phyloP scores from a whole-genome alignment of 140 eudicot species.

The Senecio squalidus region DNA sequence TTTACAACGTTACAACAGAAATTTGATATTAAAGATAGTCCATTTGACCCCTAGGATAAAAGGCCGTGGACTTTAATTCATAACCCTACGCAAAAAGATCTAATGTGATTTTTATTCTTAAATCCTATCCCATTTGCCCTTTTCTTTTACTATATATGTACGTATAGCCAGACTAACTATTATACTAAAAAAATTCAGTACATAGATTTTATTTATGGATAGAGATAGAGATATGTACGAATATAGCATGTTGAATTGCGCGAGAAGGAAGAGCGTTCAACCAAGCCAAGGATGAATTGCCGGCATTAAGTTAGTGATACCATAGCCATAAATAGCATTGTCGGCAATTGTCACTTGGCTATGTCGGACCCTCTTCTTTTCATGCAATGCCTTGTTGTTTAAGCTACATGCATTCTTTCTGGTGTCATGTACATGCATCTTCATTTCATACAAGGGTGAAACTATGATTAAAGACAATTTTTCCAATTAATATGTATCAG shows the following conservation, averaged over 20 bases:
- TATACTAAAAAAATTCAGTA: neutral
- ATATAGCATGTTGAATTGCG: conserved; percentile 13
- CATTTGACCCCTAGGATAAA: neutral
- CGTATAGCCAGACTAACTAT: neutral
- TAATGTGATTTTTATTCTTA: conserved; percentile 14
- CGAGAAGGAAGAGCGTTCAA: conserved; percentile 25
- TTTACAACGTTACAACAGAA: too few species aligned
- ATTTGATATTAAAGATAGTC: neutral
- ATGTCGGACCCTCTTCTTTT: conserved; percentile 26
- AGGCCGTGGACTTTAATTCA: conserved; percentile 6
- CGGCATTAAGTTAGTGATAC: conserved; percentile 16
- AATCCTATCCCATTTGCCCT: neutral
- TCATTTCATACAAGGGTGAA: neutral
- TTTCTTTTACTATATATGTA: conserved; percentile 8
- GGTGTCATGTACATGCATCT: neutral
- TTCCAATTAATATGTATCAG: too few species aligned
- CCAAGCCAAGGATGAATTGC: conserved; percentile 46
- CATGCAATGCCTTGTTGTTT: conserved; percentile 13
- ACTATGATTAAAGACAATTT: too few species aligned
- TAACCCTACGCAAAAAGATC: neutral
- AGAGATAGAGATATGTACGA: neutral
- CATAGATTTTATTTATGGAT: neutral
- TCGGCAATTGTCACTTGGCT: conserved; percentile 34
- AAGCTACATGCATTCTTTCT: neutral
- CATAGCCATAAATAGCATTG: neutral